phyloP scores from a whole-genome alignment of 2,329 filamentous ascomycete genomes.

The Verticillium dahliae region DNA sequence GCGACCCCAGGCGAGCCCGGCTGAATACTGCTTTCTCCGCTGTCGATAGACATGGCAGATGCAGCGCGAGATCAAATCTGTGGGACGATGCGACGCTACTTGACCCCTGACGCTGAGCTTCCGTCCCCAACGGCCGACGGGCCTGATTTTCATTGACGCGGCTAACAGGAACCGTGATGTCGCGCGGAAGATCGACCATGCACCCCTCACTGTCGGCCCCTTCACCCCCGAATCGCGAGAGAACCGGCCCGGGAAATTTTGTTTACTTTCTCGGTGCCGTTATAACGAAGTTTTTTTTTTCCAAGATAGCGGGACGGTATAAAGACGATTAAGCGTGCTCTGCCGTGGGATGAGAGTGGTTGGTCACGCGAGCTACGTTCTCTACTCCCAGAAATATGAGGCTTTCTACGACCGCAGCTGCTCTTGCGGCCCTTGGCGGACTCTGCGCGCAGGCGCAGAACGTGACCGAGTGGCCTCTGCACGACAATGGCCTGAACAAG shows the following conservation, averaged over 20 bases:
- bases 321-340: not conserved
- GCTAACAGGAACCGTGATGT: not conserved
- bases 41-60: not conserved
- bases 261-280: not conserved
- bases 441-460: not conserved
- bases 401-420: not conserved
- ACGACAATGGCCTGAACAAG: conserved; percentile 23
- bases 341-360: not conserved
- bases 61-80: not conserved
- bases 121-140: not conserved
- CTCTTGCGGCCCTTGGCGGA: not conserved
- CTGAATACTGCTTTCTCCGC: not conserved
- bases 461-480: conserved; percentile 16
- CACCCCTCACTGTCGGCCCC: not conserved
- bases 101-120: not conserved
- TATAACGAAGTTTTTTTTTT: not conserved
- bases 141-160: not conserved
- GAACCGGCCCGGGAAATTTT: not conserved
- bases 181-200: not conserved
- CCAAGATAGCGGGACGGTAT: not conserved
- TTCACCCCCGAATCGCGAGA: not conserved
- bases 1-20: not conserved
- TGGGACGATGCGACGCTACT: not conserved
- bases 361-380: not conserved
- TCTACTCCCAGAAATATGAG: not conserved